Evolutionary conservation across 768 basidiomycete genomes (phyloP), one percentile per base, ranked within the genome.

Genomic region (Russula sp.): DNA sequence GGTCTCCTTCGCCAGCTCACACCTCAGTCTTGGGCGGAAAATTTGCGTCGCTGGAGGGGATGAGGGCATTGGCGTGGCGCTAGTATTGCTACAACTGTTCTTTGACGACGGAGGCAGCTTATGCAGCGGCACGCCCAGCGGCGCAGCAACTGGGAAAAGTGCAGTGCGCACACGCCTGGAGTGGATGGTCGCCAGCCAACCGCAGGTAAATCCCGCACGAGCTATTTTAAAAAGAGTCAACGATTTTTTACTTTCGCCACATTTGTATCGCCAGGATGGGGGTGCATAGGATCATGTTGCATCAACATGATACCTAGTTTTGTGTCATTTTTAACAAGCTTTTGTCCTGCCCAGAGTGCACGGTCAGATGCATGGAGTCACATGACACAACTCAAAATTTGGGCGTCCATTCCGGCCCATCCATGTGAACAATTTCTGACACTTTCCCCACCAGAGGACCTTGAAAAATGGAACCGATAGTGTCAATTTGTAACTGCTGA

Each of bases 181-280:
- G 70, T 93, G 90, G 90, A 83, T 98, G 51, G 87, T 94, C 60
- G 77, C 86, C 20, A 86, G 83, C 65, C 75, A 80, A 55, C 88
- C 90, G 6, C 75, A 77, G 57, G 88, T 86, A 4, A 98, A 97
- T 70, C 95, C 96, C 0, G 85, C 90, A 10, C 81, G 93, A 45
- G 79, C 83, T 16, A 91, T 88, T 9, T 77, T 98, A 61, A 90
- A 90, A 71, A 75, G 85, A 14, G 81, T 90, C 48, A 92, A 93
- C 69, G 84, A 87, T 65, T 88, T 80, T 65, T 71, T 91, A 6
- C 78, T 93, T 66, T 81, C 83, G 9, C 18, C 46, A 2, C 34
- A 18, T 32, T 25, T 36, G 20, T 46, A 18, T 14, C 7, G 25
- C 3, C 35, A 14, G 25, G 35, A 45, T 7, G 43, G 36, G 6